A percentile compares a stretch with the other conserved stretches of the same genome.
These are phyloP conservation scores for Platismatia glauca DNA, from an alignment of 495 filamentous ascomycete genomes.

Conservation along the genomic window DNA sequence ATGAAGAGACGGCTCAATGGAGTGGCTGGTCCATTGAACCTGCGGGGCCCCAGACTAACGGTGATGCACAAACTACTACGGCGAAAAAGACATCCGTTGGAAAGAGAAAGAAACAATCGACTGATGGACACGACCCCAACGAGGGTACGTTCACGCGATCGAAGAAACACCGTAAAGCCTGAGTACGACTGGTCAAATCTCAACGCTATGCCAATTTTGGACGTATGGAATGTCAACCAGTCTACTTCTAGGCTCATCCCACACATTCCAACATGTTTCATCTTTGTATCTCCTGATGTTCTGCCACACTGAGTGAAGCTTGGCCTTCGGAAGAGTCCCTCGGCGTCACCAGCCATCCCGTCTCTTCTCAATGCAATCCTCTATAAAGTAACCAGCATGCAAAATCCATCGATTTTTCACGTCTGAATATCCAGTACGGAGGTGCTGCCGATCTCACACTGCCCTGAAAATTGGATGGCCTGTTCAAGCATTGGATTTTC, in stretches of 20 bases:
- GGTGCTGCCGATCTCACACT: not conserved
- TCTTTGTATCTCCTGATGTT: not conserved
- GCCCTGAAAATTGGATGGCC: not conserved
- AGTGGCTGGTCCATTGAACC: slow-evolving; percentile 15
- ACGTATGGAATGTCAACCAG: not conserved
- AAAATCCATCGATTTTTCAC: not conserved
- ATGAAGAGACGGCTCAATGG: slow-evolving; percentile 15
- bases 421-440: not conserved
- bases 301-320: not conserved
- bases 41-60: not conserved
- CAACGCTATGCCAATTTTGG: not conserved
- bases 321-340: not conserved
- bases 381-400: not conserved
- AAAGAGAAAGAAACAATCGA: not conserved
- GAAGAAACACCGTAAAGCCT: not conserved
- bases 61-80: not conserved
- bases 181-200: not conserved
- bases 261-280: not conserved
- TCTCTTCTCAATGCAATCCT: not conserved
- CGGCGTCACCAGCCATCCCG: not conserved
- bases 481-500: not conserved
- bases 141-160: not conserved
- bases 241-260: not conserved
- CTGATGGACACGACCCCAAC: not conserved
- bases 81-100: not conserved